These are phyloP conservation scores for Bathelium albidoporum DNA, from an alignment of 495 filamentous ascomycete genomes.

Conservation along the genomic window DNA sequence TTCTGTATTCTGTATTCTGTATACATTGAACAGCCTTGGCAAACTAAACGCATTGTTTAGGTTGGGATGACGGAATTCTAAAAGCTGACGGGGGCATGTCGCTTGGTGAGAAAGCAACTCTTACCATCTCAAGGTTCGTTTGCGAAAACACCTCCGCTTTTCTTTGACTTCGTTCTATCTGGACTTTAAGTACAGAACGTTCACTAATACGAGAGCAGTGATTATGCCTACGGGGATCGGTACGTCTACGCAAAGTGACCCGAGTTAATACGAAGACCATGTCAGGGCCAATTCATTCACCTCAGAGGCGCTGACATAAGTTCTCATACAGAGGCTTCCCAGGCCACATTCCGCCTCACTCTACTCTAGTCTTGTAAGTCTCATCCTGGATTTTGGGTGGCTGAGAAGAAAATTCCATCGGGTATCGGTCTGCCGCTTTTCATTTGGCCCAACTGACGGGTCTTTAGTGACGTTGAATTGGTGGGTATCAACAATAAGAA, in stretches of 20 bases:
- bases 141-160: constrained; percentile 4
- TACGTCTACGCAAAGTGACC: constrained; percentile 33
- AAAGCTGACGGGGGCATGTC: constrained; percentile 47
- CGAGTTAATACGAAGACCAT: neutral
- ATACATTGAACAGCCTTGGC: neutral
- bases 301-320: neutral
- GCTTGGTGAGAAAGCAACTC: constrained; percentile 66
- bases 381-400: neutral
- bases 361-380: constrained; percentile 37
- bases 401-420: constrained; percentile 8
- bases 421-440: no score
- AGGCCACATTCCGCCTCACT: constrained; percentile 31
- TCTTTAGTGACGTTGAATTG: constrained; percentile 32
- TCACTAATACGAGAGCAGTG: constrained; percentile 38
- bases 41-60: constrained; percentile 29
- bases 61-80: constrained; percentile 79
- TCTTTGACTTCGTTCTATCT: constrained; percentile 7
- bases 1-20: no score
- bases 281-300: neutral
- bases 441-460: neutral
- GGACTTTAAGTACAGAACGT: neutral
- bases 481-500: constrained; percentile 31
- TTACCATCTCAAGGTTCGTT: constrained; percentile 58
- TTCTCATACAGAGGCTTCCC: constrained; percentile 32
- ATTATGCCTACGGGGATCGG: constrained; percentile 69